These are phyloP conservation scores for Rhodamnia rubescens DNA, from an alignment of 345 rosid genomes.

Conservation along the genomic window DNA sequence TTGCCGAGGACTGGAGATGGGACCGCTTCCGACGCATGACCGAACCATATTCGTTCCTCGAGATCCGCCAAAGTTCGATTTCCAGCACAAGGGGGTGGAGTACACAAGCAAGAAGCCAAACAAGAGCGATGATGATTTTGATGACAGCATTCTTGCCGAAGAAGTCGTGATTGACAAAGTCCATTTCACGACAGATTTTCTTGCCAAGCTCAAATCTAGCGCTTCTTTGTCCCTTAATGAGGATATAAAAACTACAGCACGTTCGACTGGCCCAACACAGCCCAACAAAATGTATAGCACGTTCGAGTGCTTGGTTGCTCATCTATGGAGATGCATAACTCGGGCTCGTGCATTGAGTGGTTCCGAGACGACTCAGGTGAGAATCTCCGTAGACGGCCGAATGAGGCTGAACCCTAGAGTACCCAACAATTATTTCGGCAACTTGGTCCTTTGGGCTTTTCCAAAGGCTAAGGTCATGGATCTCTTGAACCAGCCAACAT, in stretches of 20 bases:
- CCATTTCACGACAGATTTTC: constrained; percentile 18
- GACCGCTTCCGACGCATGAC: constrained; percentile 5
- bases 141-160: neutral
- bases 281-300: constrained; percentile 7
- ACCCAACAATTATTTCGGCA: constrained; percentile 25
- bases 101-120: constrained; percentile 2
- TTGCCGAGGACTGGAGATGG: constrained; percentile 12
- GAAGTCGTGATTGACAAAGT: constrained; percentile 12
- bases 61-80: constrained; percentile 7
- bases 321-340: constrained; percentile 17
- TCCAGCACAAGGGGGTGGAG: constrained; percentile 14
- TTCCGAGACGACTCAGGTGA: constrained; percentile 3
- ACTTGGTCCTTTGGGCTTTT: constrained; percentile 24
- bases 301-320: constrained; percentile 16
- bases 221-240: neutral
- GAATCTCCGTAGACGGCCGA: constrained; percentile 14
- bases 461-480: constrained; percentile 15
- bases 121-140: neutral
- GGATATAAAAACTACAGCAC: neutral
- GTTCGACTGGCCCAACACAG: neutral
- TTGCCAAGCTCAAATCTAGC: constrained; percentile 11
- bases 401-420: constrained; percentile 5
- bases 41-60: constrained; percentile 10
- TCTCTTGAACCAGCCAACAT: constrained; percentile 4
- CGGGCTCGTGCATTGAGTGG: constrained; percentile 8